Conservation (phyloP, 2,329 filamentous ascomycete genomes). For the Xylariaceae sp. region DNA sequence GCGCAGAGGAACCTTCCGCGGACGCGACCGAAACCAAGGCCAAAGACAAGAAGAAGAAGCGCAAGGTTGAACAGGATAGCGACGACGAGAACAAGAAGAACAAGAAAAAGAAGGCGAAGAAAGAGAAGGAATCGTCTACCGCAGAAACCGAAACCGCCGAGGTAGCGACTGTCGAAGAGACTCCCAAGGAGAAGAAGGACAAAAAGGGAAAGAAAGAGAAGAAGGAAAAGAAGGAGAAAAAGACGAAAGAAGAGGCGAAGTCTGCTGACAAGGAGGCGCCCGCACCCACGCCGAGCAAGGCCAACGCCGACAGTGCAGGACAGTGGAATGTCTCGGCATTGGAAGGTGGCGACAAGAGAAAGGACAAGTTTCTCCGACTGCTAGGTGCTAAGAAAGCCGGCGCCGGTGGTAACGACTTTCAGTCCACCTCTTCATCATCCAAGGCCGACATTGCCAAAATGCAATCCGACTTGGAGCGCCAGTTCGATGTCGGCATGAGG, state of each 20-base stretch:
- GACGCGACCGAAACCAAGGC: slow-evolving; percentile 10
- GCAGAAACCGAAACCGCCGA: slow-evolving; percentile 6
- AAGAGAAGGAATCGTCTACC: slow-evolving; percentile 3
- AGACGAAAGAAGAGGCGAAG: slow-evolving; percentile 25
- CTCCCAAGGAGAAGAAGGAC: slow-evolving; percentile 15
- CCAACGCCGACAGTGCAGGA: slow-evolving; percentile 32
- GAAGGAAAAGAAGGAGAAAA: slow-evolving; percentile 25
- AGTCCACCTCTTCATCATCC: slow-evolving; percentile 16
- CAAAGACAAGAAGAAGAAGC: slow-evolving; percentile 29
- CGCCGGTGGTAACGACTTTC: slow-evolving; percentile 15
- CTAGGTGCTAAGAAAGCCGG: slow-evolving; percentile 47
- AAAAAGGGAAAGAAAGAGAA: slow-evolving; percentile 27
- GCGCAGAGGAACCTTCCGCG: slow-evolving; percentile 12
- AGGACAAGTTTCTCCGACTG: slow-evolving; percentile 53
- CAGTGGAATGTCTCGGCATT: slow-evolving; percentile 51
- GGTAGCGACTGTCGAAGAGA: slow-evolving; percentile 1
- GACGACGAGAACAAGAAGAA: slow-evolving; percentile 18
- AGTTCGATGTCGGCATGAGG: slow-evolving; percentile 52
- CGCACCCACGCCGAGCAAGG: slow-evolving; percentile 19
- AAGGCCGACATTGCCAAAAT: slow-evolving; percentile 27
- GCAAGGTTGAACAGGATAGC: slow-evolving; percentile 22
- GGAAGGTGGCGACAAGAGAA: slow-evolving; percentile 45
- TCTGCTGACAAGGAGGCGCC: slow-evolving; percentile 21
- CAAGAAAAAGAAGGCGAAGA: slow-evolving; percentile 18
- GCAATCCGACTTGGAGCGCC: slow-evolving; percentile 50